phyloP scores from a whole-genome alignment of 1,284 basidiomycete genomes.

The Marasmius tenuissimus region DNA sequence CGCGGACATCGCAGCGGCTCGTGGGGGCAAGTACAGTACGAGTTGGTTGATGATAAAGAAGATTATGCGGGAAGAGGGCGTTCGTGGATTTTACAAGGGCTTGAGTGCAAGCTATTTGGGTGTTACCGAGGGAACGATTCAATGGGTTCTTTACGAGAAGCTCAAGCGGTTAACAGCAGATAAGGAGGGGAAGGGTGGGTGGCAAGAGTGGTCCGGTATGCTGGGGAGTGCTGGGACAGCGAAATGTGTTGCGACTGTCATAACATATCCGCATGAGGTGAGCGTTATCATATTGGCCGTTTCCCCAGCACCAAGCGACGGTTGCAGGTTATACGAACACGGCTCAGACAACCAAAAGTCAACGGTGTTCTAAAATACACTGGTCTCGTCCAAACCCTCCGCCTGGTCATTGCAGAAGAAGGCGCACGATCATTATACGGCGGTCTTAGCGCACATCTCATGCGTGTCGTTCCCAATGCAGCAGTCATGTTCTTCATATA shows the following conservation, averaged over 20 bases:
- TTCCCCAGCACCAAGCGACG: slow-evolving; percentile 4
- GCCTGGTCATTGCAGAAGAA: slow-evolving; percentile 87
- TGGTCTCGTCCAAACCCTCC: slow-evolving; percentile 84
- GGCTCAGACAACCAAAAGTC: slow-evolving; percentile 83
- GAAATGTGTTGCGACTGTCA: slow-evolving; percentile 90
- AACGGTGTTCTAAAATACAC: slow-evolving; percentile 83
- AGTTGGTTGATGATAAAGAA: slow-evolving; percentile 59
- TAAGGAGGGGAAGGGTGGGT: slow-evolving; percentile 55
- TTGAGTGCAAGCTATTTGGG: slow-evolving; percentile 94
- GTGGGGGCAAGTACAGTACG: slow-evolving; percentile 28
- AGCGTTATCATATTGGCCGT: background rate
- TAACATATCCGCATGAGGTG: slow-evolving; percentile 97
- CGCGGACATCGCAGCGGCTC: slow-evolving; percentile 20
- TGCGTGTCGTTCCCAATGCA: slow-evolving; percentile 97
- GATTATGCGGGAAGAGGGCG: slow-evolving; percentile 82
- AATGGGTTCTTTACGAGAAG: slow-evolving; percentile 96
- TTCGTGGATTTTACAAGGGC: slow-evolving; percentile 92
- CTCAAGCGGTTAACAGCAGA: slow-evolving; percentile 65
- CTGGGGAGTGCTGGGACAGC: slow-evolving; percentile 91
- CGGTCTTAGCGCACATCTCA: slow-evolving; percentile 91
- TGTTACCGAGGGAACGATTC: slow-evolving; percentile 95
- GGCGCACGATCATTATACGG: slow-evolving; percentile 87
- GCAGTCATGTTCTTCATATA: slow-evolving; percentile 95
- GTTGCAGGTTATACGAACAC: slow-evolving; percentile 82
- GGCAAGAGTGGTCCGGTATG: slow-evolving; percentile 76